Percentiles rank a stretch among this genome's conserved stretches.
phyloP scores from a whole-genome alignment of 345 rosid species.

The Populus pruinosa region DNA sequence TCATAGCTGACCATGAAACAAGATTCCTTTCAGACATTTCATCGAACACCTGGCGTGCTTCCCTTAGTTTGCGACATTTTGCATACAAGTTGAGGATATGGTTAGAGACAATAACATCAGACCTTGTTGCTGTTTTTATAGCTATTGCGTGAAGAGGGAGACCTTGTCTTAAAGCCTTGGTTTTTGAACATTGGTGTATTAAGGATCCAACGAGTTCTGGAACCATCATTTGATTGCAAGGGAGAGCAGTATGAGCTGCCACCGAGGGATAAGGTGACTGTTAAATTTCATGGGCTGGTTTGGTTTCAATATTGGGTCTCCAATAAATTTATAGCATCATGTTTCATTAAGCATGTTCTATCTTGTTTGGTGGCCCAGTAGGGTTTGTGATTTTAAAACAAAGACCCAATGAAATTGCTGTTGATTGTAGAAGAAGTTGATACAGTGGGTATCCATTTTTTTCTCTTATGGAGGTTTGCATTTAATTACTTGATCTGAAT shows the following conservation, averaged over 20 bases:
- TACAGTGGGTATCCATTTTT: not conserved
- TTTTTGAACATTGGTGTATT: not conserved
- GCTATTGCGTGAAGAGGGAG: not conserved
- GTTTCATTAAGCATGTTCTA: not conserved
- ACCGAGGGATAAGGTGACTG: not conserved
- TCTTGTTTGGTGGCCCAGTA: not conserved
- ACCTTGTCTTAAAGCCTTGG: not conserved
- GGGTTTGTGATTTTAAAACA: not conserved
- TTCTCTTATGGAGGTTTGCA: no score
- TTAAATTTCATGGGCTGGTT: not conserved
- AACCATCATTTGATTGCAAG: not conserved
- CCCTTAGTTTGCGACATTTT: conserved; percentile 36
- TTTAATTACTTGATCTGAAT: no score
- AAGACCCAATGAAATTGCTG: not conserved
- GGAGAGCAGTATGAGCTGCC: not conserved
- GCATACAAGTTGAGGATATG: conserved; percentile 58
- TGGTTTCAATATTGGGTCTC: not conserved
- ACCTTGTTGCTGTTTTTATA: not conserved
- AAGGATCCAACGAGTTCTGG: not conserved
- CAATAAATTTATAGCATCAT: not conserved
- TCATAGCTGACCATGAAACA: conserved; percentile 66
- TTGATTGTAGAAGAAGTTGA: not conserved
- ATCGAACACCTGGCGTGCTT: conserved; percentile 52
- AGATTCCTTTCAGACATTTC: conserved; percentile 53
- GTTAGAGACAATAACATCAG: conserved; percentile 32